Evolutionary conservation across 441 rosid species (phyloP), one percentile per base, ranked within the genome.

Genomic region (Kokia cookei): DNA sequence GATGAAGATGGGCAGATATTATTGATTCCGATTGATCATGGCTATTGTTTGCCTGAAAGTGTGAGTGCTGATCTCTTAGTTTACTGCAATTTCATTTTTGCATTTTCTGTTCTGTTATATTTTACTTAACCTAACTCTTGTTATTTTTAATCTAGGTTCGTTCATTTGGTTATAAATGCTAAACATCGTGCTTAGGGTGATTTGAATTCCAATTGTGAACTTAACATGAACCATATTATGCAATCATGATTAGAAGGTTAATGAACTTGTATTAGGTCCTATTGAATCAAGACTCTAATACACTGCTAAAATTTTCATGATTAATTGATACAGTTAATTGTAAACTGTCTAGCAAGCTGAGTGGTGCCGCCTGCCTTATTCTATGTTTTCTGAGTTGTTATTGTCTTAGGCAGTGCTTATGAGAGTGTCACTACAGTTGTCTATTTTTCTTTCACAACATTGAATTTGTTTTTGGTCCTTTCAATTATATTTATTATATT

Each of bases 1-100:
- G 84, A 77, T 61, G 82, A 78, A 27, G 77, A 79, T 32, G 89
- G 93, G 48, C 83, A 79, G 47, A 75, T 66, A 27, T 62, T 76
- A 74, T 82, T 93, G 81, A 82, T 88, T 84, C 97, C 97, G 26
- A 93, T 93, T 11, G 96, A 93, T 80, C 97, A 93, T 67, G 97
- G 97, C 11, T 93, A 91, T 75, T 91, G 94, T 83, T 81, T 93
- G 83, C 96, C 97, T 72, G 92, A 91, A 81, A 88, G 90, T 62
- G 97, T 93, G 80, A 85, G 93, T 51, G 29, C 45, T 50, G 1
- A n/a, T 24, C 6, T 72, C 67, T 45, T 71, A 58, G 24, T 62
- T 73, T 50, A 26, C 60, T 27, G 59, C 59, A 50, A 61, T 42
- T 65, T 63, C 47, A 8, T 59, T 9, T 27, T 60, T 37, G 37